These are phyloP conservation scores for Linum usitatissimum DNA, from an alignment of 345 rosid species.

Conservation along the genomic window DNA sequence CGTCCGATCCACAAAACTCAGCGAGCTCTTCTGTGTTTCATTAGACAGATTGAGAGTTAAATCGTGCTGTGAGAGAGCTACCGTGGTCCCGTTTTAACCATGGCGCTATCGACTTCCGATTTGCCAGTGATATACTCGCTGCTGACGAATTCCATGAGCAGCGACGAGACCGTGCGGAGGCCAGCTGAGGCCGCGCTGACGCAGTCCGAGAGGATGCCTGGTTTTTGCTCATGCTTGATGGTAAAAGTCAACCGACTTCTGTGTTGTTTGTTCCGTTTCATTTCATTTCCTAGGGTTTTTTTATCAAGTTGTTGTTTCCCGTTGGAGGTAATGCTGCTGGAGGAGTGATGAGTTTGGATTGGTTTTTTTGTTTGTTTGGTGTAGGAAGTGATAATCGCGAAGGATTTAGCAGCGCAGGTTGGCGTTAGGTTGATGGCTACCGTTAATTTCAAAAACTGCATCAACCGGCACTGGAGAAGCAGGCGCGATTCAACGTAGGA, in stretches of 20 bases:
- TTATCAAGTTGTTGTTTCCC: background rate
- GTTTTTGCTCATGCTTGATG: slow-evolving; percentile 94
- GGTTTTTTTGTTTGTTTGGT: slow-evolving; percentile 13
- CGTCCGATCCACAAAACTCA: no score
- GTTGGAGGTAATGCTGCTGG: background rate
- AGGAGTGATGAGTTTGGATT: slow-evolving; percentile 7
- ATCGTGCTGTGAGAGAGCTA: no score
- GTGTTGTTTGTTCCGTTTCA: slow-evolving; percentile 3
- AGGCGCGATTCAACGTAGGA: slow-evolving; percentile 70
- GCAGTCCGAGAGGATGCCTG: slow-evolving; percentile 80
- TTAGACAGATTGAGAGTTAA: no score
- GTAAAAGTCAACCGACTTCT: slow-evolving; percentile 19
- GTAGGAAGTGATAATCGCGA: slow-evolving; percentile 86
- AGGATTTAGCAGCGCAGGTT: slow-evolving; percentile 74
- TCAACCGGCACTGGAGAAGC: slow-evolving; percentile 79
- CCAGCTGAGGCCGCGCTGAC: slow-evolving; percentile 88
- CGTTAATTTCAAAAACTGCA: slow-evolving; percentile 83
- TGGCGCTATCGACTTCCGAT: slow-evolving; percentile 93
- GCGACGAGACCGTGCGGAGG: slow-evolving; percentile 60
- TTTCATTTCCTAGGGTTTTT: slow-evolving; percentile 24
- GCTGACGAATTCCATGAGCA: slow-evolving; percentile 83
- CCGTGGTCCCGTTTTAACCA: slow-evolving; percentile 6
- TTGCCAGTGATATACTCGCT: slow-evolving; percentile 64
- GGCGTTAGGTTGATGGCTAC: slow-evolving; percentile 91
- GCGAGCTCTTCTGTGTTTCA: no score